Evolutionary conservation across 1,284 basidiomycete genomes (phyloP).

Genomic region (Rhodotorula sp.): DNA sequence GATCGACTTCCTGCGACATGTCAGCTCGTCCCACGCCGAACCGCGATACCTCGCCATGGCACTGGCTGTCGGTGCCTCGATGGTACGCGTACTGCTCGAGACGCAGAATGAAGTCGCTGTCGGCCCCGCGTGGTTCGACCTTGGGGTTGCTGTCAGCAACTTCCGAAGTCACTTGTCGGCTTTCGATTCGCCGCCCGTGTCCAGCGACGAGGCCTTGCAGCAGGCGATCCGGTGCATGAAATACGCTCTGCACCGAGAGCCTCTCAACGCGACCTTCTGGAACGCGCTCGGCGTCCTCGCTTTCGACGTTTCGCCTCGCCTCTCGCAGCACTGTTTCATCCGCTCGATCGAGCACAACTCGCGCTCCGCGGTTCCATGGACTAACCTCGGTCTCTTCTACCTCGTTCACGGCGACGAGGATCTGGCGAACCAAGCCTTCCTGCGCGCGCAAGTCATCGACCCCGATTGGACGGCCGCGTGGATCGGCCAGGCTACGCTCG

Average conservation of each 20-base stretch:
- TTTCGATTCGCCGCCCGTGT: constrained; percentile 28
- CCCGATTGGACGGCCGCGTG: constrained; percentile 88
- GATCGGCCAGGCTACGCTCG: constrained; percentile 88
- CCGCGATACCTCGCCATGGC: constrained; percentile 16
- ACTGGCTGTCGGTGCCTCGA: constrained; percentile 67
- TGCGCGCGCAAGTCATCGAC: constrained; percentile 84
- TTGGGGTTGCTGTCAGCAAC: constrained; percentile 62
- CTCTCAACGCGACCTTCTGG: constrained; percentile 78
- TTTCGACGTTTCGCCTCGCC: constrained; percentile 65
- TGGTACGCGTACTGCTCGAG: constrained; percentile 69
- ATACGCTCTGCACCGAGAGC: constrained; percentile 72
- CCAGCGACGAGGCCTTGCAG: constrained; percentile 52
- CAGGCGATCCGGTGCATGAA: constrained; percentile 67
- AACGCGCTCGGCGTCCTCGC: constrained; percentile 71
- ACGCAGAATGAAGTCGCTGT: constrained; percentile 61
- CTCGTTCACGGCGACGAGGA: constrained; percentile 76
- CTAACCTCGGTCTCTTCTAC: constrained; percentile 86
- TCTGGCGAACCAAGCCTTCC: constrained; percentile 81
- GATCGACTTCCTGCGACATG: constrained; percentile 1
- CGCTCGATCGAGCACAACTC: constrained; percentile 78
- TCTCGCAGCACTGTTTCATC: constrained; percentile 89
- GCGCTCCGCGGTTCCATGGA: constrained; percentile 70
- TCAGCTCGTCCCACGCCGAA: constrained; percentile 6
- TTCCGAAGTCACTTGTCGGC: constrained; percentile 55
- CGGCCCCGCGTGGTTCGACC: constrained; percentile 73